Evolutionary conservation across 2,329 filamentous ascomycete species (phyloP).

Genomic region (Colletotrichum gloeosporioides): DNA sequence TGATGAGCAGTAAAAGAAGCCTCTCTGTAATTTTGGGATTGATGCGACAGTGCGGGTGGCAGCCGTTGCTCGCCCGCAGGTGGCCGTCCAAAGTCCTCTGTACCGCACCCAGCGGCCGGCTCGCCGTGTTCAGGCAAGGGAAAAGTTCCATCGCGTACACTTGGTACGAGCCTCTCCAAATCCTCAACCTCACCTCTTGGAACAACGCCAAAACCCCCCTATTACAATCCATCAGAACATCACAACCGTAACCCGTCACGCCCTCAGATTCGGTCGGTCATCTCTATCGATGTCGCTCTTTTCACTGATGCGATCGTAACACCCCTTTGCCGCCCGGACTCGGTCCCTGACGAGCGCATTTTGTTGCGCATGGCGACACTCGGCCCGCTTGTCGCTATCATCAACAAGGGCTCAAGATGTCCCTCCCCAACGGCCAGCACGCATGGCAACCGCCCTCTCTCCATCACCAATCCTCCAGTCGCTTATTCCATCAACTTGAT

Average conservation of each 20-base stretch:
- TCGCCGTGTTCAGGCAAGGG: conserved; percentile 21
- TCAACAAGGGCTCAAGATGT: conserved; percentile 63
- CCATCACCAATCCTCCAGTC: conserved; percentile 51
- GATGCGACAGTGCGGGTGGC: background rate
- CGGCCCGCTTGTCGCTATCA: conserved; percentile 52
- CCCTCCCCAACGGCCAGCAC: conserved; percentile 69
- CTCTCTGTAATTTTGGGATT: background rate
- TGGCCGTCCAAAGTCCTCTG: background rate
- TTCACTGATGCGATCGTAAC: conserved; percentile 56
- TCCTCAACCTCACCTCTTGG: conserved; percentile 62
- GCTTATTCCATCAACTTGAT: conserved; percentile 64
- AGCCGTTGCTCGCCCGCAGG: background rate
- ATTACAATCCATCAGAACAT: conserved; percentile 57
- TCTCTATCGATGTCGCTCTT: conserved; percentile 59
- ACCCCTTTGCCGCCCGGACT: conserved; percentile 48
- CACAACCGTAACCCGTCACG: conserved; percentile 45
- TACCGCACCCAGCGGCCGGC: conserved; percentile 15
- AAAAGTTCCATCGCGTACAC: conserved; percentile 23
- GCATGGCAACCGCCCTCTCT: conserved; percentile 67
- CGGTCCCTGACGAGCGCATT: conserved; percentile 57
- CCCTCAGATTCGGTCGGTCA: conserved; percentile 46
- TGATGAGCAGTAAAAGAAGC: background rate
- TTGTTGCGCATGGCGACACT: conserved; percentile 61
- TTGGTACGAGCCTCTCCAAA: conserved; percentile 41
- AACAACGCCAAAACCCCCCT: conserved; percentile 54